Evolutionary conservation across 495 filamentous ascomycete species (phyloP).

Genomic region (Aspergillus funiculosus): DNA sequence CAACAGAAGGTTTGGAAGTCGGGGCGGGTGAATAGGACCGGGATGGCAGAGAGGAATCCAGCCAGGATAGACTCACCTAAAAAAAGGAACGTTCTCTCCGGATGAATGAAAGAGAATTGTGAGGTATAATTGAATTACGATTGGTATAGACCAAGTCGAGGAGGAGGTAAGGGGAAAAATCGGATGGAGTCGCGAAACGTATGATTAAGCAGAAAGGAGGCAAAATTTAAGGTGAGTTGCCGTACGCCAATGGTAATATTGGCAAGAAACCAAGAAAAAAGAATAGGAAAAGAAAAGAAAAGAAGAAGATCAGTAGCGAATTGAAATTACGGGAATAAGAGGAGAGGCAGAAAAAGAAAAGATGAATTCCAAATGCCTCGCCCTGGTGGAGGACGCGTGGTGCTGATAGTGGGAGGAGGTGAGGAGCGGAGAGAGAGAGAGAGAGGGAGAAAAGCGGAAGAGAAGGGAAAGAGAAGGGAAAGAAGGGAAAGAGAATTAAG

Average conservation of each 20-base stretch:
- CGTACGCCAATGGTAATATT: conserved; percentile 12
- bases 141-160: conserved; percentile 14
- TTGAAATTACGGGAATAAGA: conserved; percentile 1
- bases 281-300: conserved; percentile 11
- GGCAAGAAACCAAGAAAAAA: conserved; percentile 5
- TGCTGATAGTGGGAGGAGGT: too few relatives aligned
- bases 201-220: conserved; percentile 20
- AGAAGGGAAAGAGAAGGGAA: conserved; percentile 5
- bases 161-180: conserved; percentile 21
- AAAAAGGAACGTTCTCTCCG: conserved; percentile 4
- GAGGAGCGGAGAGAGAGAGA: conserved; percentile 2
- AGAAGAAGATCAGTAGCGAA: neutral
- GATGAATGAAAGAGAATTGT: conserved; percentile 1
- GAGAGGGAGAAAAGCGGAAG: conserved; percentile 6
- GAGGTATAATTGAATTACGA: conserved; percentile 14
- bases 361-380: neutral
- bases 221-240: conserved; percentile 19
- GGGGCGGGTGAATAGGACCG: neutral
- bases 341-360: neutral
- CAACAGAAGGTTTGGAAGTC: neutral
- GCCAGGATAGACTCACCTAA: conserved; percentile 6
- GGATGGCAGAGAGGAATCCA: neutral
- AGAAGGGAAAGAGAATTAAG: conserved; percentile 12
- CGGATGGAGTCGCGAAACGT: conserved; percentile 16
- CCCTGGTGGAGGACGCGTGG: neutral